These are phyloP conservation scores for Penicillium psychrosexuale DNA, from an alignment of 2,329 filamentous ascomycete species.

Conservation along the genomic window DNA sequence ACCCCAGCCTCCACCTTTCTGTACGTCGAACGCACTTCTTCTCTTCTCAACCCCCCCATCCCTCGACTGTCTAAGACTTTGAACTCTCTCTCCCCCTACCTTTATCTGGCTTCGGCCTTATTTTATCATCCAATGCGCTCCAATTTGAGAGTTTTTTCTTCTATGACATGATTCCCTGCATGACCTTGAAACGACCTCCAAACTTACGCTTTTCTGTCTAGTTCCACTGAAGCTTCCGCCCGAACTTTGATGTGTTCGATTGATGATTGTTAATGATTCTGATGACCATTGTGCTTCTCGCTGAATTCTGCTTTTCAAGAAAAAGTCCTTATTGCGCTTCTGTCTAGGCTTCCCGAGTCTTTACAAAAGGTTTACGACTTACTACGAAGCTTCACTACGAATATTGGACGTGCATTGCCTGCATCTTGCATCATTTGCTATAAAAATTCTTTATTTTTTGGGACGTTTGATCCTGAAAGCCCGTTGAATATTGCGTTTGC, in stretches of 20 bases:
- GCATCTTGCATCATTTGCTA: slow-evolving; percentile 18
- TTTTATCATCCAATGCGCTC: slow-evolving; percentile 16
- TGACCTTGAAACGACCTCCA: slow-evolving; percentile 7
- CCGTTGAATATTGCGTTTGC: slow-evolving; percentile 1
- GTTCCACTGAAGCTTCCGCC: slow-evolving; percentile 6
- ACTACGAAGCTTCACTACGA: slow-evolving; percentile 26
- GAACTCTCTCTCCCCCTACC: slow-evolving; percentile 31
- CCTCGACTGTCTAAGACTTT: slow-evolving; percentile 11
- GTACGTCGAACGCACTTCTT: slow-evolving; percentile 9
- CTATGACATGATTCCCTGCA: slow-evolving; percentile 9
- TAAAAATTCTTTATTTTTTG: background rate
- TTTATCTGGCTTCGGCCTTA: slow-evolving; percentile 21
- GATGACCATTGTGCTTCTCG: slow-evolving; percentile 15
- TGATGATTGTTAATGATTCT: slow-evolving; percentile 37
- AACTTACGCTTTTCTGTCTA: slow-evolving; percentile 6
- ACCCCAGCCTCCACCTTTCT: slow-evolving; percentile 22
- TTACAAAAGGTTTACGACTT: slow-evolving; percentile 31
- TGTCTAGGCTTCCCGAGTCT: slow-evolving; percentile 20
- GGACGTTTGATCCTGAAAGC: background rate
- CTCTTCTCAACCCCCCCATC: slow-evolving; percentile 8
- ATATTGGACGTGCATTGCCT: slow-evolving; percentile 28
- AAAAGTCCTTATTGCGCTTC: slow-evolving; percentile 13
- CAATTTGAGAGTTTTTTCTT: slow-evolving; percentile 19
- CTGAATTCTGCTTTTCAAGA: slow-evolving; percentile 17
- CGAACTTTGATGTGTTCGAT: slow-evolving; percentile 8